These are phyloP conservation scores for Sclerotinia spermophila DNA, from an alignment of 2,329 filamentous ascomycete genomes.

Conservation along the genomic window DNA sequence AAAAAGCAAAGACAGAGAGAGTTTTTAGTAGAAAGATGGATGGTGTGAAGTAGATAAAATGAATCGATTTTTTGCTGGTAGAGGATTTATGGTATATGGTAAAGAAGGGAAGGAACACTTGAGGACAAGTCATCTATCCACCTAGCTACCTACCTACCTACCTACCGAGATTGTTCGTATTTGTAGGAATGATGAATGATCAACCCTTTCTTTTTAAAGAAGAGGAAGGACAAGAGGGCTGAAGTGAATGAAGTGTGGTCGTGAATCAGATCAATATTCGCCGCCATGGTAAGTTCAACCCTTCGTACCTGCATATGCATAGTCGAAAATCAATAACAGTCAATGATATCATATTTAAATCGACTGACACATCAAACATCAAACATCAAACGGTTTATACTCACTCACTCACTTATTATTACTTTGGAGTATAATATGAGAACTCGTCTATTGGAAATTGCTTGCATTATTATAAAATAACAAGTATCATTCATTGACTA, in stretches of 20 bases:
- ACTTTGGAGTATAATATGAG: background rate
- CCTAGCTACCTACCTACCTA: background rate
- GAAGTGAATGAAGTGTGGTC: background rate
- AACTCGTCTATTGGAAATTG: background rate
- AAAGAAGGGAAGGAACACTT: background rate
- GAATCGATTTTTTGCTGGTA: background rate
- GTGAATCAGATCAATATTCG: background rate
- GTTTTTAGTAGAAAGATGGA: too few species aligned
- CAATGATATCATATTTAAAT: background rate
- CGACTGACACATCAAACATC: background rate
- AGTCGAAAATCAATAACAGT: background rate
- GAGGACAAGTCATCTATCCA: background rate
- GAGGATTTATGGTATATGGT: background rate
- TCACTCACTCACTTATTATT: background rate
- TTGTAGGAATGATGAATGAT: too few species aligned
- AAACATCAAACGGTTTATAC: background rate
- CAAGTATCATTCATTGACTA: background rate
- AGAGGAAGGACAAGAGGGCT: background rate
- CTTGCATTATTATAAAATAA: background rate
- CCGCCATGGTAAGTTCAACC: background rate
- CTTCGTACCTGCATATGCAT: constrained; percentile 1
- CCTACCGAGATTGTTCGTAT: too few species aligned
- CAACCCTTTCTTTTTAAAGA: background rate
- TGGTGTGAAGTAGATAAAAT: background rate
- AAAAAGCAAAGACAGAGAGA: too few species aligned